phyloP scores from a whole-genome alignment of 2,329 filamentous ascomycete species.

The Emergomyces orientalis region DNA sequence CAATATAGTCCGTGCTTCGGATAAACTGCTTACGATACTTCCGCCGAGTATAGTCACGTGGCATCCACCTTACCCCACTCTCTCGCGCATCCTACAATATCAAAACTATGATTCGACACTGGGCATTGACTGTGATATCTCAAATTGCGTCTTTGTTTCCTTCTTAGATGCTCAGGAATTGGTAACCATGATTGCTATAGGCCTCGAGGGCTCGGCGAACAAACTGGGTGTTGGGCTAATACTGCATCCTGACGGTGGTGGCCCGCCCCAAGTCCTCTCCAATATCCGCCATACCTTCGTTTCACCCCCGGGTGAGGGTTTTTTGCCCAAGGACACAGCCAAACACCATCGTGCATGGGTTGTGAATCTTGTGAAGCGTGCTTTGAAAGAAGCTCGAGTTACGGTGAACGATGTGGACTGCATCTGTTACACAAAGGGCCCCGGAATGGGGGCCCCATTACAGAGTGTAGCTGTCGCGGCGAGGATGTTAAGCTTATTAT shows the following conservation, averaged over 20 bases:
- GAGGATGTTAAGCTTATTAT: slow-evolving; percentile 69
- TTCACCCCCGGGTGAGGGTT: slow-evolving; percentile 84
- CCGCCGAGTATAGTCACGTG: slow-evolving; percentile 1
- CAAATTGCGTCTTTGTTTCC: neutral
- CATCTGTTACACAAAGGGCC: slow-evolving; percentile 91
- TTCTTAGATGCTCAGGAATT: neutral
- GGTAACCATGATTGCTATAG: slow-evolving; percentile 53
- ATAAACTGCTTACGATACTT: slow-evolving; percentile 19
- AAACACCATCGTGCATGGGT: slow-evolving; percentile 84
- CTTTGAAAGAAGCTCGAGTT: slow-evolving; percentile 61
- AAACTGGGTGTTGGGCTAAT: slow-evolving; percentile 94
- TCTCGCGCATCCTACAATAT: neutral
- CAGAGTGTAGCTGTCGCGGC: slow-evolving; percentile 79
- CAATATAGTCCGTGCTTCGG: slow-evolving; percentile 21
- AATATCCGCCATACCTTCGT: slow-evolving; percentile 93
- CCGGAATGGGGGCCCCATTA: slow-evolving; percentile 91
- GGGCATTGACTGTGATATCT: neutral
- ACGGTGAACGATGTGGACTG: slow-evolving; percentile 64
- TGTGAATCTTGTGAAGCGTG: slow-evolving; percentile 66
- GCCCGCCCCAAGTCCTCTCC: slow-evolving; percentile 63
- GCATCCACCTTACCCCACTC: neutral
- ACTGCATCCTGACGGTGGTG: slow-evolving; percentile 52
- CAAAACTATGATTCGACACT: neutral
- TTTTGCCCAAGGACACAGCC: slow-evolving; percentile 93
- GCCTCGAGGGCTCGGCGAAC: slow-evolving; percentile 90